phyloP scores from a whole-genome alignment of 306 rosid species.

The Rosa persica region DNA sequence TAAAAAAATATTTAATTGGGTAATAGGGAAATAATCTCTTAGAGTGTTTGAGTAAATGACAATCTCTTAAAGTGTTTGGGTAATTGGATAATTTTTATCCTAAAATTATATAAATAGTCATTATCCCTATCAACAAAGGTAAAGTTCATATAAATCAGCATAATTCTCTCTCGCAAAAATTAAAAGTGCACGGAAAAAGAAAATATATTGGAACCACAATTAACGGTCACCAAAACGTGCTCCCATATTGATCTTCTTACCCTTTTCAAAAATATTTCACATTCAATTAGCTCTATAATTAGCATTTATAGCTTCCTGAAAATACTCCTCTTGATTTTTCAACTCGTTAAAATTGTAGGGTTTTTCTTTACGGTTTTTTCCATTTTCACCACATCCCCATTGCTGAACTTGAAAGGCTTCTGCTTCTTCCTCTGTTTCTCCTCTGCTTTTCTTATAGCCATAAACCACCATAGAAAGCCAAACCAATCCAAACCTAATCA shows the following conservation, averaged over 20 bases:
- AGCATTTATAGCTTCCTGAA: slow-evolving; percentile 5
- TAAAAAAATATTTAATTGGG: too few relatives aligned
- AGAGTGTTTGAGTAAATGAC: too few relatives aligned
- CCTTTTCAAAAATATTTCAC: slow-evolving; percentile 2
- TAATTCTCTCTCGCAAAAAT: not conserved
- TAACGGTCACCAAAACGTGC: slow-evolving; percentile 9
- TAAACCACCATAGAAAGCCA: not conserved
- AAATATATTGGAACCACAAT: not conserved
- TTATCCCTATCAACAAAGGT: too few relatives aligned
- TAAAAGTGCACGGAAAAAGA: not conserved
- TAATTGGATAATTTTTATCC: too few relatives aligned
- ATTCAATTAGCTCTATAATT: not conserved
- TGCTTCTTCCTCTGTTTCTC: slow-evolving; percentile 7
- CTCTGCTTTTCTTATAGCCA: not conserved
- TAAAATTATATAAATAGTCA: too few relatives aligned
- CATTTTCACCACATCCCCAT: not conserved
- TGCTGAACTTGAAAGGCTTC: not conserved
- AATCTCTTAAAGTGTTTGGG: too few relatives aligned
- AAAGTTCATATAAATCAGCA: not conserved
- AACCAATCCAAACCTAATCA: not conserved
- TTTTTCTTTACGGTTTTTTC: slow-evolving; percentile 1
- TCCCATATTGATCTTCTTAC: not conserved
- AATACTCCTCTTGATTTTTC: not conserved
- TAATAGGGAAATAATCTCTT: too few relatives aligned
- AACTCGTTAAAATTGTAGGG: not conserved